A percentile compares a stretch with the other conserved stretches of the same genome.
phyloP scores from a whole-genome alignment of 371 early-diverging fungal genomes.

The Circinella umbellata region DNA sequence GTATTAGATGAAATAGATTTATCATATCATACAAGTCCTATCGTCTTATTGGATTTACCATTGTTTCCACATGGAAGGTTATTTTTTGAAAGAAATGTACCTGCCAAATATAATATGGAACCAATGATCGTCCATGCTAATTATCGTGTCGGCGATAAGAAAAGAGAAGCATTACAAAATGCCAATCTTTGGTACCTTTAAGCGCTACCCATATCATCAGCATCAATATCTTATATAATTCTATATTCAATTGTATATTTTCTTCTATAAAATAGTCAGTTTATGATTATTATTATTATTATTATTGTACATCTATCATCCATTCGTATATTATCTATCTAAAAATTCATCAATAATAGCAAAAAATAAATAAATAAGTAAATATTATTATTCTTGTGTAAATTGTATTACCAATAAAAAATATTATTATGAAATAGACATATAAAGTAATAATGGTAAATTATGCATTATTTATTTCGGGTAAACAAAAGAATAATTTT shows the following conservation, averaged over 20 bases:
- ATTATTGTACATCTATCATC: no score
- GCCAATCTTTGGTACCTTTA: slow-evolving; percentile 46
- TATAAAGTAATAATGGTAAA: not conserved
- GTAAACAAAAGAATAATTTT: no score
- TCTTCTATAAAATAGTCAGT: not conserved
- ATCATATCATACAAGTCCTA: slow-evolving; percentile 37
- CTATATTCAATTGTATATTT: no score
- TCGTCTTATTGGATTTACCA: slow-evolving; percentile 41
- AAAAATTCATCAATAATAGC: no score
- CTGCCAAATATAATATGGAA: slow-evolving; percentile 37
- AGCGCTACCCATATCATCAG: not conserved
- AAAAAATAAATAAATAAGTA: no score
- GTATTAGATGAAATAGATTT: slow-evolving; percentile 45
- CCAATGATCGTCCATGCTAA: slow-evolving; percentile 57
- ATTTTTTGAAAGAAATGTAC: slow-evolving; percentile 45
- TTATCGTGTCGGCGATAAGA: slow-evolving; percentile 59
- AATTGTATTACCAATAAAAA: not conserved
- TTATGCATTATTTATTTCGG: not conserved
- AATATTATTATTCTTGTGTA: no score
- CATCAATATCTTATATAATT: no score
- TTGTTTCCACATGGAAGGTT: slow-evolving; percentile 50
- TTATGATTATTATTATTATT: not conserved
- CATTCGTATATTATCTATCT: no score
- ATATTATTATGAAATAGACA: not conserved
- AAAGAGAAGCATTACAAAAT: slow-evolving; percentile 46